Conservation (phyloP, 805 yeast genomes). For the Wickerhamiella musiphila region DNA sequence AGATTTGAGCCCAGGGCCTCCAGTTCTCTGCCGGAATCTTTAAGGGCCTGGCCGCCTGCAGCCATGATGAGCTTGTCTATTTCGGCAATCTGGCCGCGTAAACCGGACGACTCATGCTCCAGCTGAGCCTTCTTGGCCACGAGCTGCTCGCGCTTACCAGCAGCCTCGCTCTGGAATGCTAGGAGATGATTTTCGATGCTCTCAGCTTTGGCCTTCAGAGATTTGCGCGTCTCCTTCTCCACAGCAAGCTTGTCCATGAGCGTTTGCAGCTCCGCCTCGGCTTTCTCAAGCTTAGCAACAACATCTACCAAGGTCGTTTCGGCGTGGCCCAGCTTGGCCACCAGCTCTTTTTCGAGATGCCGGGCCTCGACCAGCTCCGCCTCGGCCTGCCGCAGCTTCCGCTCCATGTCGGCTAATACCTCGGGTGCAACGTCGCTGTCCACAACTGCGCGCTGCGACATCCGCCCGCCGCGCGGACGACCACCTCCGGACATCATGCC, state of each 20-base stretch:
- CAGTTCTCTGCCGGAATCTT: too few relatives aligned
- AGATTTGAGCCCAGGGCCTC: too few relatives aligned
- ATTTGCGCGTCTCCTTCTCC: constrained; percentile 37
- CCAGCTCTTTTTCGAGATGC: constrained; percentile 32
- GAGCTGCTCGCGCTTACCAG: constrained; percentile 16
- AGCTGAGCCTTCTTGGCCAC: constrained; percentile 25
- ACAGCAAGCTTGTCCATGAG: constrained; percentile 17
- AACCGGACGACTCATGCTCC: constrained; percentile 35
- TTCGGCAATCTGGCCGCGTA: constrained; percentile 37
- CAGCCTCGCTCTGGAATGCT: not conserved
- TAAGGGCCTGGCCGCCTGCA: constrained; percentile 85
- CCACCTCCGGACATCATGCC: constrained; percentile 99
- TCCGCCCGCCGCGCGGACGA: constrained; percentile 47
- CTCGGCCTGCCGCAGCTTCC: constrained; percentile 6
- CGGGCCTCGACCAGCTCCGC: constrained; percentile 7
- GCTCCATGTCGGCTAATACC: constrained; percentile 9
- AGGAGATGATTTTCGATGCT: not conserved
- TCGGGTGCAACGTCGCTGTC: constrained; percentile 6
- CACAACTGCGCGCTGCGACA: constrained; percentile 24
- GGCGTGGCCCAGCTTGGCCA: too few relatives aligned
- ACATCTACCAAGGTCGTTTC: too few relatives aligned
- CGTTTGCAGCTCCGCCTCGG: constrained; percentile 40
- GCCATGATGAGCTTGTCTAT: constrained; percentile 70
- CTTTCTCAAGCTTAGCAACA: constrained; percentile 37
- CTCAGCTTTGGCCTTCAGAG: not conserved